phyloP scores from a whole-genome alignment of 2,329 filamentous ascomycete genomes.

The Blumeria graminis region DNA sequence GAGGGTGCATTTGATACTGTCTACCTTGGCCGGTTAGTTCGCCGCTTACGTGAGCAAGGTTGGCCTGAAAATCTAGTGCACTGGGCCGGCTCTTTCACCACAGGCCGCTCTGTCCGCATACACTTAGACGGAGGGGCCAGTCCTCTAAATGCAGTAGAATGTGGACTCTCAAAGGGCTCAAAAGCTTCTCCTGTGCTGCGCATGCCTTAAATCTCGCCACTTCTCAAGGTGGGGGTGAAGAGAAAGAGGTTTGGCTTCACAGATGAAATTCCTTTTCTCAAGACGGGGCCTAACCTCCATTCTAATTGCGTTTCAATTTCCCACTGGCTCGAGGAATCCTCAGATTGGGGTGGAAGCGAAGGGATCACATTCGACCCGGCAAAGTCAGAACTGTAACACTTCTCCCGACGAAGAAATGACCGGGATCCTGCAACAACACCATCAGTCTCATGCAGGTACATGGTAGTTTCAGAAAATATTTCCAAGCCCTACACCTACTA shows the following conservation, averaged over 20 bases:
- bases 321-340: neutral
- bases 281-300: too few species aligned
- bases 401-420: neutral
- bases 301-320: neutral
- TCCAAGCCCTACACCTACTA: neutral
- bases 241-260: neutral
- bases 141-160: neutral
- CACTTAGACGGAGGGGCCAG: neutral
- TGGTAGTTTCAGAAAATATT: neutral
- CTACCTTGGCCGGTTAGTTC: neutral
- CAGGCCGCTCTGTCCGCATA: neutral
- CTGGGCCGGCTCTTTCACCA: neutral
- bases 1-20: neutral
- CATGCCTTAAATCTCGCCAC: neutral
- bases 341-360: neutral
- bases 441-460: neutral
- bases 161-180: neutral
- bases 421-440: neutral
- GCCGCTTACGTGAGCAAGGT: neutral
- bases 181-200: neutral
- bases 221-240: neutral
- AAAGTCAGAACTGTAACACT: neutral
- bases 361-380: neutral
- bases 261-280: neutral
- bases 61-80: neutral